Conservation (phyloP, 768 basidiomycete genomes). For the Lactarius deliciosus region DNA sequence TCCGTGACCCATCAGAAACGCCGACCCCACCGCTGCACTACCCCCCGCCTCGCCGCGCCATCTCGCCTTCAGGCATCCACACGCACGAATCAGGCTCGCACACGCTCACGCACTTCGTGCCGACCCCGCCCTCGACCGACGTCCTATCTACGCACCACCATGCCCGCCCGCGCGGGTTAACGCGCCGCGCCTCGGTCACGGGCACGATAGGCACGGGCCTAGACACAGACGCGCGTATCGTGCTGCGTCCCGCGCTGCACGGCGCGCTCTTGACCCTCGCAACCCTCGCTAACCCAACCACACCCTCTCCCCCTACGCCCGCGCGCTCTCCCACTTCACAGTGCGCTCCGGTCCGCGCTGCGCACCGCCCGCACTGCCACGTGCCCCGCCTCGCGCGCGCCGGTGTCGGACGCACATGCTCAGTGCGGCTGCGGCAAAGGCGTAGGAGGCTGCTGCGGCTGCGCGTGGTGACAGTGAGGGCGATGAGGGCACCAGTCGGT, state of each 20-base stretch:
- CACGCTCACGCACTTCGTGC: conserved; percentile 44
- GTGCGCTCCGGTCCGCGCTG: too few relatives aligned
- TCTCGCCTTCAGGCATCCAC: conserved; percentile 52
- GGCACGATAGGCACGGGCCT: conserved; percentile 40
- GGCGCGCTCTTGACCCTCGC: conserved; percentile 83
- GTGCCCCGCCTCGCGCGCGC: conserved; percentile 50
- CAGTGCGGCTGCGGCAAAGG: conserved; percentile 35
- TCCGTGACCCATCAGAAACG: conserved; percentile 30
- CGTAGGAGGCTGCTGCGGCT: conserved; percentile 23
- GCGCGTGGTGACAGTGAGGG: conserved; percentile 7
- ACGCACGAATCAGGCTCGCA: conserved; percentile 52
- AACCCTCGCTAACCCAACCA: conserved; percentile 85
- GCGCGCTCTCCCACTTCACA: too few relatives aligned
- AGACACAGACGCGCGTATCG: conserved; percentile 44
- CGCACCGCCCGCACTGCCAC: too few relatives aligned
- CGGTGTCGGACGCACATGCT: conserved; percentile 59
- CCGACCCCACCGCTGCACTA: conserved; percentile 34
- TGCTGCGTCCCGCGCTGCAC: conserved; percentile 63
- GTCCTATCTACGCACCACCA: conserved; percentile 26
- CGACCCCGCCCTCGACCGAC: conserved; percentile 47
- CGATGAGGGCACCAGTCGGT: conserved; percentile 15
- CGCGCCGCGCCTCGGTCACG: conserved; percentile 39
- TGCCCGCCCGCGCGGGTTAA: conserved; percentile 5
- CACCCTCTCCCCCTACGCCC: conserved; percentile 70
- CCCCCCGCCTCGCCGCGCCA: conserved; percentile 38